Conservation (phyloP, 1,284 basidiomycete genomes). For the Cryptococcus sp. region DNA sequence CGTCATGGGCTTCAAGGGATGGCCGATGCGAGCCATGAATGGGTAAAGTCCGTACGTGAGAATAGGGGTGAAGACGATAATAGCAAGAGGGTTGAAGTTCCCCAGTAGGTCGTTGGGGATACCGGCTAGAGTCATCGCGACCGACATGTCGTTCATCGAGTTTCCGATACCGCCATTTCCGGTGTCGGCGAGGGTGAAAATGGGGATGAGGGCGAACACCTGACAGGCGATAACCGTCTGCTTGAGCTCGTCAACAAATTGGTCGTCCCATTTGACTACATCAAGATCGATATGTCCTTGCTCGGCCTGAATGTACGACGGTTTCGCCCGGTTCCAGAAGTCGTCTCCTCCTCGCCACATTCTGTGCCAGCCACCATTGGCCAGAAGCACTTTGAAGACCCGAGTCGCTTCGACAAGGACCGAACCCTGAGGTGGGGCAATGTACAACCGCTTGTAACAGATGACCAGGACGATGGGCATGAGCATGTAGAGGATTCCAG, state of each 20-base stretch:
- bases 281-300: conserved; percentile 35
- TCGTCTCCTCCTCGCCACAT: conserved; percentile 35
- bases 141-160: conserved; percentile 51
- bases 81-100: conserved; percentile 56
- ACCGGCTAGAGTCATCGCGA: conserved; percentile 53
- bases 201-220: conserved; percentile 55
- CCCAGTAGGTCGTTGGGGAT: conserved; percentile 57
- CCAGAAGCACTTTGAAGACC: conserved; percentile 30
- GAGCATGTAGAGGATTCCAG: conserved; percentile 55
- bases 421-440: conserved; percentile 53
- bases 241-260: conserved; percentile 56
- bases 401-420: conserved; percentile 47
- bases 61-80: conserved; percentile 55
- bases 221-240: conserved; percentile 55
- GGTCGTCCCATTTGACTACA: conserved; percentile 57
- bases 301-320: conserved; percentile 42
- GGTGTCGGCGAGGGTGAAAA: conserved; percentile 54
- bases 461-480: conserved; percentile 52
- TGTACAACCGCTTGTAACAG: conserved; percentile 49
- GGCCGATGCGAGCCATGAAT: conserved; percentile 46
- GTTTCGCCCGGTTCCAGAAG: conserved; percentile 55
- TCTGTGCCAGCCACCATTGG: conserved; percentile 27
- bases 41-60: conserved; percentile 56
- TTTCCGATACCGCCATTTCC: conserved; percentile 49
- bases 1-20: conserved; percentile 40